Base-by-base conservation (phyloP, 2,329 filamentous ascomycete genomes). In the Penicillium rolfsii region DNA sequence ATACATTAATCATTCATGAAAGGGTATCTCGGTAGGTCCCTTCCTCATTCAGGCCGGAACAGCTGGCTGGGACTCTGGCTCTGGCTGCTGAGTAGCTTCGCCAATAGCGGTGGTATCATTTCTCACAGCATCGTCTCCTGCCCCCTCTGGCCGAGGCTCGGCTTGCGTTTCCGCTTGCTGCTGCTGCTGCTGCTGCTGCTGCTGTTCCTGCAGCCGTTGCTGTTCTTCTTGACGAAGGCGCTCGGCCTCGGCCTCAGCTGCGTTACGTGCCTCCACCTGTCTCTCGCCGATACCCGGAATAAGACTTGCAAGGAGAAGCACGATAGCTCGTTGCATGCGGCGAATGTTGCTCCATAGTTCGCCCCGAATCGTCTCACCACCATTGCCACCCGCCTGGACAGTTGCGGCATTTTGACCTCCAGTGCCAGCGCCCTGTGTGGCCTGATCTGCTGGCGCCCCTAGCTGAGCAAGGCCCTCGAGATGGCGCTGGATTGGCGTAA, bases 241-340 rank as follows among this genome's bases (percentile, higher is more conserved):
- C 59, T 73, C 68, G 16, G 70, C 70, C 60, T 73, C 73, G 19
- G 77, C 77, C 63, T 83, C 79, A 16, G 82, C 79, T 56, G 83
- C 82, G 66, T 84, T 82, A 60, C 83, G 79, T 28, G 83, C 85
- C 63, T 81, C 77, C 14, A 88, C 83, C 70, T 87, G 84, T 7
- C 84, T 77, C 70, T 89, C 86, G 0, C 86, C 86, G 28, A 89
- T 79, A 0, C 86, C 86, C 0, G 86, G 86, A 70, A 86, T 83
- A 53, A 89, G 70, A 71, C 84, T 87, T 0, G 85, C 86, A 36
- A 89, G 71, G 61, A 89, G 86, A n/a, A 89, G 76, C n/a, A 84
- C 84, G 43, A 85, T 68, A 1, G 83, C 83, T 40, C 86, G 79
- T 70, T 88, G 86, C 0, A 80, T 71, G 1, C 80, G 78, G 46